A percentile compares a stretch with the other conserved stretches of the same genome.
Evolutionary conservation across 768 basidiomycete genomes (phyloP).

Genomic region (Hericium alpestre): DNA sequence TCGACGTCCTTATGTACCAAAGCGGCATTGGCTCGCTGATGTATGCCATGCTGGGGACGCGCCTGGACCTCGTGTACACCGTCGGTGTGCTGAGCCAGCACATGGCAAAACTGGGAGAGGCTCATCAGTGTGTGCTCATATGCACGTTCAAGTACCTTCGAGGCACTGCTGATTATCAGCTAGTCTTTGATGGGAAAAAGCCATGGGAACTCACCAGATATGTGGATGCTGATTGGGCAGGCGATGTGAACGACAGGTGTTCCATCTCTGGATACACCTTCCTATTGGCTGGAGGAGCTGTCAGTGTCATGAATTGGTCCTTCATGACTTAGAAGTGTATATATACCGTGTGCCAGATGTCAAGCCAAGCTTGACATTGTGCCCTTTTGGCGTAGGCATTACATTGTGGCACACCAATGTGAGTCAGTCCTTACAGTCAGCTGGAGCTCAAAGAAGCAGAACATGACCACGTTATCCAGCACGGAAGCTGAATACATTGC

Average conservation of each 20-base stretch:
- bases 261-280: slow-evolving; percentile 30
- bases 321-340: too few relatives aligned
- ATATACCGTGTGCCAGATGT: too few relatives aligned
- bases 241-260: slow-evolving; percentile 14
- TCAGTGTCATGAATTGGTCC: too few relatives aligned
- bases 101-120: slow-evolving; percentile 19
- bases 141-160: neutral
- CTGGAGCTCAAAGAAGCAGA: slow-evolving; percentile 30
- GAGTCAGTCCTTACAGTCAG: too few relatives aligned
- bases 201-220: neutral
- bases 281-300: slow-evolving; percentile 23
- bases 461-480: slow-evolving; percentile 28
- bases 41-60: slow-evolving; percentile 22
- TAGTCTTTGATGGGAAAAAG: neutral
- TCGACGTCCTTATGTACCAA: neutral
- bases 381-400: too few relatives aligned
- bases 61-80: slow-evolving; percentile 30
- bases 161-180: neutral
- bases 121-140: neutral
- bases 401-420: too few relatives aligned
- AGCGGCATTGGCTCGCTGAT: slow-evolving; percentile 22
- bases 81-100: slow-evolving; percentile 25
- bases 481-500: slow-evolving; percentile 33
- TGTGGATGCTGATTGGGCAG: slow-evolving; percentile 18
- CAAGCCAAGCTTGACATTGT: too few relatives aligned